Evolutionary conservation across 768 basidiomycete genomes (phyloP).

Genomic region (Hysterangium stoloniferum): DNA sequence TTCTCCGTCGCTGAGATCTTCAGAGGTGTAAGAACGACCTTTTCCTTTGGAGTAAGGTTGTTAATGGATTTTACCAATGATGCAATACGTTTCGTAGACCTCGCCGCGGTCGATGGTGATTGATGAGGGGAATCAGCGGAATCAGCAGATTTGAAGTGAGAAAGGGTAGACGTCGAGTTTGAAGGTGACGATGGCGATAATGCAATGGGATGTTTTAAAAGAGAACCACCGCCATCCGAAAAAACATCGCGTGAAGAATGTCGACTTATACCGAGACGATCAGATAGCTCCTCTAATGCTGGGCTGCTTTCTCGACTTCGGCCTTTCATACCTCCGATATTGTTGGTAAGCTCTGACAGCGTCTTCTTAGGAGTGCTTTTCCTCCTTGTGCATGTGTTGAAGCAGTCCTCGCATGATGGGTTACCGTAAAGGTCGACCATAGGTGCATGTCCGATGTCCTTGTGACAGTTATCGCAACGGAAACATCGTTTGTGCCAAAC

Average conservation of each 20-base stretch:
- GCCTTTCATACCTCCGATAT: slow-evolving; percentile 38
- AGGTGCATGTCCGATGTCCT: slow-evolving; percentile 63
- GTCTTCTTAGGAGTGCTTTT: slow-evolving; percentile 16
- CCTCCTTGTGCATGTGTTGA: slow-evolving; percentile 53
- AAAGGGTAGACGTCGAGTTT: slow-evolving; percentile 24
- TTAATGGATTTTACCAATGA: slow-evolving; percentile 1
- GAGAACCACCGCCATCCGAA: slow-evolving; percentile 16
- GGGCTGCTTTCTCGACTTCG: slow-evolving; percentile 49
- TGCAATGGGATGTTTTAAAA: slow-evolving; percentile 19
- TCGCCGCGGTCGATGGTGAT: slow-evolving; percentile 46
- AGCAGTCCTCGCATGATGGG: slow-evolving; percentile 75
- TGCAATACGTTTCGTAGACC: slow-evolving; percentile 29
- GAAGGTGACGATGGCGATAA: slow-evolving; percentile 16
- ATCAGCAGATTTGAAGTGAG: too few relatives aligned
- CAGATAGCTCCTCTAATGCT: slow-evolving; percentile 56
- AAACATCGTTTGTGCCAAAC: slow-evolving; percentile 85
- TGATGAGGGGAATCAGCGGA: slow-evolving; percentile 48
- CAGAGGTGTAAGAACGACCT: slow-evolving; percentile 24
- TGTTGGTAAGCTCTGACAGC: slow-evolving; percentile 18
- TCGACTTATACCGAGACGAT: slow-evolving; percentile 42
- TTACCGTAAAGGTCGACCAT: slow-evolving; percentile 79
- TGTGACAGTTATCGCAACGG: slow-evolving; percentile 62
- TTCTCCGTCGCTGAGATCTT: slow-evolving; percentile 21
- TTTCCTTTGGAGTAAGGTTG: slow-evolving; percentile 23
- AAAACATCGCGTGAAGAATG: not conserved